phyloP scores from a whole-genome alignment of 495 filamentous ascomycete genomes.

The Sporormia fimetaria region DNA sequence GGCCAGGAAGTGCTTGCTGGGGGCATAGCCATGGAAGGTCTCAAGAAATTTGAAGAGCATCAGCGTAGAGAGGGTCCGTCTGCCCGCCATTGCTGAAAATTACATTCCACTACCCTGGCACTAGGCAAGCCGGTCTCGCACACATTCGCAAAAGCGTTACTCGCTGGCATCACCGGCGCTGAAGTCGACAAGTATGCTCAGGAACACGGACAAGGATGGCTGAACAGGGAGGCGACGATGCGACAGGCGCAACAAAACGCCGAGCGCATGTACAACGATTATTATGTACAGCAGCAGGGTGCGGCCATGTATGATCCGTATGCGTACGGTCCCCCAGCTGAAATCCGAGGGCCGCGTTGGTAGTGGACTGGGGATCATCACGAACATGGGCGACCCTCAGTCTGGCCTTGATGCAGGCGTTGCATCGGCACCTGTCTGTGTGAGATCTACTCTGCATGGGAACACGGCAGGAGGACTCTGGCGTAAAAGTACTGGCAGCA shows the following conservation, averaged over 20 bases:
- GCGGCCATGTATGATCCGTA: conserved; percentile 37
- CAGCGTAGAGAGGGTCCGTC: conserved; percentile 57
- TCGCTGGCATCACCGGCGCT: conserved; percentile 57
- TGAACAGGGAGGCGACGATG: conserved; percentile 56
- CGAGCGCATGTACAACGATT: conserved; percentile 39
- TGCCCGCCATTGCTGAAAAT: neutral
- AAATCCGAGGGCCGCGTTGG: conserved; percentile 25
- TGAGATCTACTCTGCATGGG: too few species aligned
- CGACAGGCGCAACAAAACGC: conserved; percentile 55
- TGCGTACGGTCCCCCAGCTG: conserved; percentile 32
- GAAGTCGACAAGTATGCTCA: conserved; percentile 72
- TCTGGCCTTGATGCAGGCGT: too few species aligned
- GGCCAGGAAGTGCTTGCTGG: conserved; percentile 66
- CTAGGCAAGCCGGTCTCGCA: conserved; percentile 60
- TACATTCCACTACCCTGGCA: neutral
- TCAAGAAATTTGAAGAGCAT: conserved; percentile 69
- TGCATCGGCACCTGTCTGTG: too few species aligned
- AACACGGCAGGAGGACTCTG: too few species aligned
- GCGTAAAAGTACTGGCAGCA: too few species aligned
- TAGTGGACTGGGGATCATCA: too few species aligned
- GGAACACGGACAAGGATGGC: conserved; percentile 62
- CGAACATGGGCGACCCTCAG: too few species aligned
- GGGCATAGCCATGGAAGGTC: conserved; percentile 65
- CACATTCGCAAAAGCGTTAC: conserved; percentile 64
- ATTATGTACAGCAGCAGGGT: conserved; percentile 42